Evolutionary conservation across 1,139 yeast genomes (phyloP).

Genomic region (Yamadazyma atmosphaerica): DNA sequence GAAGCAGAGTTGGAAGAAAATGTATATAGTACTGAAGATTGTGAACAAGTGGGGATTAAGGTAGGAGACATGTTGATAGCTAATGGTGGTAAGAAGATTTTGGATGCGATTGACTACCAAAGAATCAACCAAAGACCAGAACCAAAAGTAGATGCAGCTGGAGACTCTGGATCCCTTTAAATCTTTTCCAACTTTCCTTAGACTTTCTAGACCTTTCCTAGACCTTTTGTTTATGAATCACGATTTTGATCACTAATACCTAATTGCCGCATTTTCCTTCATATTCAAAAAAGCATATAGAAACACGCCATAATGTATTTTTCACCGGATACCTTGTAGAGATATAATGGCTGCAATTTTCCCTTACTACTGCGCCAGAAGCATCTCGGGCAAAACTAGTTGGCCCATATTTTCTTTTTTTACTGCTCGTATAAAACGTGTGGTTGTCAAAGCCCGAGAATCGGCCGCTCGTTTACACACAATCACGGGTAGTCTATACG

Average conservation of each 20-base stretch:
- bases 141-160: constrained; percentile 1
- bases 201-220: too few species aligned
- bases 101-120: constrained; percentile 77
- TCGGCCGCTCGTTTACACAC: constrained; percentile 4
- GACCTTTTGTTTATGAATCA: neutral
- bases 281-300: neutral
- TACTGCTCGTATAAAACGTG: neutral
- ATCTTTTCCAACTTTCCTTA: too few species aligned
- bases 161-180: neutral
- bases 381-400: too few species aligned
- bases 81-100: constrained; percentile 79
- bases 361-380: too few species aligned
- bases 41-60: constrained; percentile 66
- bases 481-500: constrained; percentile 5
- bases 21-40: constrained; percentile 53
- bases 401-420: neutral
- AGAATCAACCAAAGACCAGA: constrained; percentile 48
- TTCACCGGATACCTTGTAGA: too few species aligned
- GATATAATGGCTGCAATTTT: too few species aligned
- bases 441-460: too few species aligned
- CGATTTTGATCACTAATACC: neutral
- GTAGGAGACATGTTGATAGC: constrained; percentile 69
- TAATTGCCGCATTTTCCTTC: too few species aligned
- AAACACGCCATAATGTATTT: too few species aligned
- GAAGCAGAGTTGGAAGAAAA: constrained; percentile 48